Evolutionary conservation across 768 basidiomycete species (phyloP).

Genomic region (Tulasnella sp.): DNA sequence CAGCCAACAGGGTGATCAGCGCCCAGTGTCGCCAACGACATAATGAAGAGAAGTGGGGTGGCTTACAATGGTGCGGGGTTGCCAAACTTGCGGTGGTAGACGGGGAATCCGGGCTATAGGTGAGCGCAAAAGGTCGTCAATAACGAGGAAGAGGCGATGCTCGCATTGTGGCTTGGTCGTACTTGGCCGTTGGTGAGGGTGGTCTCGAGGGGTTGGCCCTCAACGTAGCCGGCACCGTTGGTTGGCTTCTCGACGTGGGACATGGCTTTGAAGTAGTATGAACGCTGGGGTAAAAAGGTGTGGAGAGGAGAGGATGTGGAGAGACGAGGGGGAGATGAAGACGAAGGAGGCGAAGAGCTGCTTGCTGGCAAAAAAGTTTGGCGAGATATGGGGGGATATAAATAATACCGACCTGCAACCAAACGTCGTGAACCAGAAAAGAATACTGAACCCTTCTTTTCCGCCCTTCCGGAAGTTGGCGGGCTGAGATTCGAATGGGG

Average conservation of each 20-base stretch:
- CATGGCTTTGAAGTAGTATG: background rate
- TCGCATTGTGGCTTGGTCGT: background rate
- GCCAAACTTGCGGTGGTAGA: conserved; percentile 40
- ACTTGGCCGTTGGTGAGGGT: conserved; percentile 10
- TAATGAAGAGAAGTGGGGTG: conserved; percentile 18
- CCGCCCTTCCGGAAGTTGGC: background rate
- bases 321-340: background rate
- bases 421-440: background rate
- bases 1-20: background rate
- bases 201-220: conserved; percentile 5
- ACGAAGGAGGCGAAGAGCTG: background rate
- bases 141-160: background rate
- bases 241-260: conserved; percentile 7
- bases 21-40: background rate
- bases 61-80: conserved; percentile 60
- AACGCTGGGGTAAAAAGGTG: background rate
- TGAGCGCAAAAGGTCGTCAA: conserved; percentile 4
- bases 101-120: conserved; percentile 19
- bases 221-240: conserved; percentile 8
- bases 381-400: conserved; percentile 6
- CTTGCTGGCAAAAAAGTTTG: background rate
- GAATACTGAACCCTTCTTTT: background rate
- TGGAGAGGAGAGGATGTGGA: background rate
- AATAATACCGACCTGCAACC: background rate
- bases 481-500: background rate